phyloP scores from a whole-genome alignment of 331 rosid species.

The Cydonia oblonga region DNA sequence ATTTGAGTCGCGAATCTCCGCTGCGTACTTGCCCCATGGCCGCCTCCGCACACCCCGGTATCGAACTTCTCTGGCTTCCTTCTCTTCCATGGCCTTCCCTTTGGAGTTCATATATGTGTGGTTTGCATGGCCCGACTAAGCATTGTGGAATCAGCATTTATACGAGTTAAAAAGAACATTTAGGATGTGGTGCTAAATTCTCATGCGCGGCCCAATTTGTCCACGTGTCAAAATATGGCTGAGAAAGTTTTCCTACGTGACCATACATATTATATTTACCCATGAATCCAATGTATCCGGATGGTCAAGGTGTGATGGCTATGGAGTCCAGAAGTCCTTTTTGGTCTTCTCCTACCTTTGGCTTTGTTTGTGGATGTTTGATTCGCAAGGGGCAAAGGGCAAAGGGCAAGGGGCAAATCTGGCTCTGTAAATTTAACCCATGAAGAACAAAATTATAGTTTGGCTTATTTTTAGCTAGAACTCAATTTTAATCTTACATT shows the following conservation, averaged over 20 bases:
- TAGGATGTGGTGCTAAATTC: neutral
- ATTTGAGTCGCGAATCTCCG: conserved; percentile 78
- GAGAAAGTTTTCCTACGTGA: conserved; percentile 16
- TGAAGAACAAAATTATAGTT: neutral
- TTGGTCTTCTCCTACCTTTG: neutral
- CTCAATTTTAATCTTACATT: too few species aligned
- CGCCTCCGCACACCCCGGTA: conserved; percentile 77
- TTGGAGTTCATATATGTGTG: conserved; percentile 7
- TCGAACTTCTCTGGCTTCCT: conserved; percentile 26
- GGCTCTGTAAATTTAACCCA: neutral
- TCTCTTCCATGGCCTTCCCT: conserved; percentile 17
- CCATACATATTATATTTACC: neutral
- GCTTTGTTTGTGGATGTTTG: neutral
- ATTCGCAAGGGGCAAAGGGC: neutral
- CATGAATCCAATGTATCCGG: conserved; percentile 55
- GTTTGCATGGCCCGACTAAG: conserved; percentile 37
- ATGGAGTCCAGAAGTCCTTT: neutral
- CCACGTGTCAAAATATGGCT: conserved; percentile 1
- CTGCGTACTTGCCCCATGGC: conserved; percentile 95
- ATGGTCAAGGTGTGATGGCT: conserved; percentile 63
- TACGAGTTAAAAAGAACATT: conserved; percentile 1
- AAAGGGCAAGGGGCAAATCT: neutral
- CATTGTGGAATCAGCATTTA: conserved; percentile 5
- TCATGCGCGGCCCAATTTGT: neutral
- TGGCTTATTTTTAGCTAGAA: too few species aligned